Conservation (phyloP, 2,329 filamentous ascomycete genomes). For the Ophiostoma perfectum region DNA sequence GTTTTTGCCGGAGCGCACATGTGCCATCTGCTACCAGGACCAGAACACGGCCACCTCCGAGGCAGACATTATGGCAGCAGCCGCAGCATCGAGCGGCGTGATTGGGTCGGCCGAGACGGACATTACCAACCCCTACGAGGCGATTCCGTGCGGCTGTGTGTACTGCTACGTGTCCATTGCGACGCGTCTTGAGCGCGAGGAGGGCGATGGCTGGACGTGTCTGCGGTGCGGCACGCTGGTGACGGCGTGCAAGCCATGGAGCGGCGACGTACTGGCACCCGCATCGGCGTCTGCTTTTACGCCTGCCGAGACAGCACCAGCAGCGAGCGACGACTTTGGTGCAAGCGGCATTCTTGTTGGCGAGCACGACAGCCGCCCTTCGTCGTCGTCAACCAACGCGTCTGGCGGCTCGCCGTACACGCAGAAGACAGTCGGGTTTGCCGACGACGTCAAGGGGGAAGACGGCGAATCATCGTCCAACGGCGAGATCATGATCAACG, state of each 20-base stretch:
- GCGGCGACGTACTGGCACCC: constrained; percentile 73
- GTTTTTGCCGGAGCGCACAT: constrained; percentile 88
- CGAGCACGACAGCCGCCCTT: constrained; percentile 12
- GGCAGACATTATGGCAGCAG: constrained; percentile 65
- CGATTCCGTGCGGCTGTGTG: constrained; percentile 80
- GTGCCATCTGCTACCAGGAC: constrained; percentile 93
- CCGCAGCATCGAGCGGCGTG: constrained; percentile 66
- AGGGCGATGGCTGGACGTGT: constrained; percentile 91
- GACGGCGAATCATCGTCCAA: constrained; percentile 23
- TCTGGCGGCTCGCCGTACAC: constrained; percentile 22
- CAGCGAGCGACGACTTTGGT: neutral
- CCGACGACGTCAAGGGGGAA: constrained; percentile 45
- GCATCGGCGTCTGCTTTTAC: constrained; percentile 19
- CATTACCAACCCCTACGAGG: constrained; percentile 92
- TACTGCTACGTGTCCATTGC: constrained; percentile 98
- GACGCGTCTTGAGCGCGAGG: constrained; percentile 80
- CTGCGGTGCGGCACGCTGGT: constrained; percentile 79
- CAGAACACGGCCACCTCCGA: constrained; percentile 75
- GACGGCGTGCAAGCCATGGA: constrained; percentile 85
- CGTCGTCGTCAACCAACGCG: constrained; percentile 21
- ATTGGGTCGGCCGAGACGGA: constrained; percentile 86
- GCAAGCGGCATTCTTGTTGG: neutral
- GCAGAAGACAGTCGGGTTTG: constrained; percentile 58
- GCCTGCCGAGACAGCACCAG: neutral
- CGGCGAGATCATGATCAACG: constrained; percentile 11